phyloP scores from a whole-genome alignment of 2,329 filamentous ascomycete genomes.

The Apiospora aurea region DNA sequence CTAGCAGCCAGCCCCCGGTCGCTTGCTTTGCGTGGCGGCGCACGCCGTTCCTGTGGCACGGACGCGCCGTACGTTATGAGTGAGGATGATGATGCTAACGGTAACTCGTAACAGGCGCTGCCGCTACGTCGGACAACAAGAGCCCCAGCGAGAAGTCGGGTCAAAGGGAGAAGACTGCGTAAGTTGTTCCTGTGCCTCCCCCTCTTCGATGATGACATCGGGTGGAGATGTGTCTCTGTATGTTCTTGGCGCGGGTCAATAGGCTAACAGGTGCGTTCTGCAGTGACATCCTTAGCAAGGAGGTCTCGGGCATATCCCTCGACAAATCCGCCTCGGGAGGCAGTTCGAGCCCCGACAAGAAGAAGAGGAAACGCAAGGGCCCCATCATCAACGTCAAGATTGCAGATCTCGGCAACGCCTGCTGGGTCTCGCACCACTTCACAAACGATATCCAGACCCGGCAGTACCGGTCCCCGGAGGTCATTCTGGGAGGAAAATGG shows the following conservation, averaged over 20 bases:
- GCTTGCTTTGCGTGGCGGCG: background rate
- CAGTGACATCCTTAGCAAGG: constrained; percentile 87
- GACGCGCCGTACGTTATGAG: background rate
- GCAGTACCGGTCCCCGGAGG: constrained; percentile 96
- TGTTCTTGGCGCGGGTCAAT: background rate
- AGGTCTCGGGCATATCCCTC: constrained; percentile 93
- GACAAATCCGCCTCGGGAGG: constrained; percentile 65
- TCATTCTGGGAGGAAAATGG: constrained; percentile 97
- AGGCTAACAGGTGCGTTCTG: background rate
- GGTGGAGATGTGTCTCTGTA: background rate
- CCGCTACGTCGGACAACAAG: constrained; percentile 39
- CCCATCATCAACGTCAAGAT: constrained; percentile 96
- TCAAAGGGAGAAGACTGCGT: constrained; percentile 93
- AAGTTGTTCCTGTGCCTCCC: constrained; percentile 56
- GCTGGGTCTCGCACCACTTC: constrained; percentile 98
- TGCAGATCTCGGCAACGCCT: constrained; percentile 96
- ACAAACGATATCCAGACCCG: constrained; percentile 99
- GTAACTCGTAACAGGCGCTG: background rate
- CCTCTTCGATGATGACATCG: background rate
- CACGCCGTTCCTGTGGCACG: background rate
- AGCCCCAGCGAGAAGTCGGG: constrained; percentile 73
- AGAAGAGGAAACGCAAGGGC: constrained; percentile 64
- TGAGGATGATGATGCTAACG: background rate
- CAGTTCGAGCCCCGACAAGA: constrained; percentile 64
- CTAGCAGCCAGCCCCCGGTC: constrained; percentile 2